Evolutionary conservation across 495 filamentous ascomycete species (phyloP), one percentile per base, ranked within the genome.

Genomic region (Annulohypoxylon nitens): DNA sequence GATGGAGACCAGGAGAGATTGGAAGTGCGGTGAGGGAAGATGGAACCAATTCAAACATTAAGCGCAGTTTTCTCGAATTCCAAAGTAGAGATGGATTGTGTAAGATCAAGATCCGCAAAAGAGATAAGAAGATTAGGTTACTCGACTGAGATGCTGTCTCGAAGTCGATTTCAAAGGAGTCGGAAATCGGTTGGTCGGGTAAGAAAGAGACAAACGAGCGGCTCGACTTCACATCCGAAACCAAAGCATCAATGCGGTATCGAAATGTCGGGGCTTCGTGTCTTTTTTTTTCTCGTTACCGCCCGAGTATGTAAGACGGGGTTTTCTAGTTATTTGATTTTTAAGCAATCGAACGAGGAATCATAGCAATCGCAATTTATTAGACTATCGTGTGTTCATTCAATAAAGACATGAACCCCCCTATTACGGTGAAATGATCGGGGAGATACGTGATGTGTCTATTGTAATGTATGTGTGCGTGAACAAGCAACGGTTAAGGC

Each of bases 221-320:
- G 60, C 51, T 71, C 67, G 50, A 75, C 58, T 63, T 64, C 41
- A 71, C 63, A 75, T 71, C 72, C 72, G 72, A 75, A 70, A 75
- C 67, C 63, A 60, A 74, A 70, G 57, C 66, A 70, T 74, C 58
- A 74, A 74, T 74, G 71, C 71, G 39, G 57, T 69, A 23, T 60
- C 68, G 37, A 69, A 45, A 39, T 57, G 34, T 65, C 57, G 50
- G 59, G 30, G 18, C 57, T 43, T 43, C 39, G 18, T 60, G 16
- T 12, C 16, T 23, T 59, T 12, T 23, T 30, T 48, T 41, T 62
- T 41, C 47, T 64, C 10, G 26, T 37, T 51, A 26, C 26, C 39
- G 34, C 59, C 55, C 16, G 23, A 30, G 33, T 34, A 45, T 33
- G 9, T 64, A 60, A 23, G 33, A 26, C 39, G 39, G 36, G 30